phyloP scores from a whole-genome alignment of 345 rosid species.

The Trapa bicornis region DNA sequence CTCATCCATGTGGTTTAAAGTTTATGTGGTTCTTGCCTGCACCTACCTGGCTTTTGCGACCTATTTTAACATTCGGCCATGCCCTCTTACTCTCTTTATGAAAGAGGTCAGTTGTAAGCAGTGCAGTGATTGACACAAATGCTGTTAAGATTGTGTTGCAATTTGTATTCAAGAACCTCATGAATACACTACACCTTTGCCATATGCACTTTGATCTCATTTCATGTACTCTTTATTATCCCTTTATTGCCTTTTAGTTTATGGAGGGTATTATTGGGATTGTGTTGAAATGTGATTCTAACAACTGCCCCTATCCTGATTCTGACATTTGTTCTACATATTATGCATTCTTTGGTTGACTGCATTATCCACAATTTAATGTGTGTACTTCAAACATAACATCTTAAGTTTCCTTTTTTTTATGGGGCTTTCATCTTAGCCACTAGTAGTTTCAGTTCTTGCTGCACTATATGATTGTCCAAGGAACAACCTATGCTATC shows the following conservation, averaged over 20 bases:
- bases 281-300: not conserved
- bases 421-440: too few species aligned
- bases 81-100: conserved; percentile 21
- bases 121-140: not conserved
- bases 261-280: not conserved
- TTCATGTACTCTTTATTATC: too few species aligned
- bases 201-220: not conserved
- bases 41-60: conserved; percentile 31
- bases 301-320: too few species aligned
- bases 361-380: not conserved
- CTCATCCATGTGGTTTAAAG: conserved; percentile 57
- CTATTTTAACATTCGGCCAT: conserved; percentile 50
- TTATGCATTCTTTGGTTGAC: not conserved
- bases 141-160: not conserved
- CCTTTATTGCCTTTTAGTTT: not conserved
- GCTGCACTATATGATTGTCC: too few species aligned
- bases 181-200: not conserved
- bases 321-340: not conserved
- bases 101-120: not conserved
- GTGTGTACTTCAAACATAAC: not conserved
- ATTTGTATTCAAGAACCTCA: not conserved
- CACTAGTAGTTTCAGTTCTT: too few species aligned
- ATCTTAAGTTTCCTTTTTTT: too few species aligned
- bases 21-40: conserved; percentile 39
- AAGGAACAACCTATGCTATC: not conserved